These are phyloP conservation scores for Hypseocharis bilobata DNA, from an alignment of 441 rosid species.

Conservation along the genomic window DNA sequence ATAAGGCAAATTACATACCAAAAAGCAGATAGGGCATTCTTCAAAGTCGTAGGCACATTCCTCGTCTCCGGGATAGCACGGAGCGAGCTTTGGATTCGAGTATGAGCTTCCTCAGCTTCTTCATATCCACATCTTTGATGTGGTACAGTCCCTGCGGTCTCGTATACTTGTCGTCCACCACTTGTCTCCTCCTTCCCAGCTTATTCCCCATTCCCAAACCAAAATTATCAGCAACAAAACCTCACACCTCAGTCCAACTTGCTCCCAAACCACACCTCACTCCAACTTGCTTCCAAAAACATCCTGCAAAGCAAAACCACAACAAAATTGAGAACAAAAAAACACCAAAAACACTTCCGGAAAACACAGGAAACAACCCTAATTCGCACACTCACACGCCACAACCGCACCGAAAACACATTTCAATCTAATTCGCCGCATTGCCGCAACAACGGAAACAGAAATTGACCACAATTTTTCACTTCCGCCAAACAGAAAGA, in stretches of 20 bases:
- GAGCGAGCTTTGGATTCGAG: conserved; percentile 93
- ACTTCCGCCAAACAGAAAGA: too few relatives aligned
- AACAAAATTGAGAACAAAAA: not conserved
- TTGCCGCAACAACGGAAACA: not conserved
- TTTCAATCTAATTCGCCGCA: not conserved
- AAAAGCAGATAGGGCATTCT: conserved; percentile 94
- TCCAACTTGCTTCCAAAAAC: conserved; percentile 10
- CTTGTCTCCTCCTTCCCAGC: conserved; percentile 76
- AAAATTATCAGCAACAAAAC: conserved; percentile 15
- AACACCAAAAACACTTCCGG: not conserved
- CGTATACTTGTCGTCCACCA: conserved; percentile 82
- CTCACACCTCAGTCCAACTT: conserved; percentile 14
- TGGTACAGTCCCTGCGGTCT: conserved; percentile 80
- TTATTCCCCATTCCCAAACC: conserved; percentile 75
- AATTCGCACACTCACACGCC: not conserved
- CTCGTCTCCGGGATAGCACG: conserved; percentile 92
- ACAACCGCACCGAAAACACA: not conserved
- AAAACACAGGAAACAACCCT: not conserved
- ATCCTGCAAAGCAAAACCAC: not conserved
- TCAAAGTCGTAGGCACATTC: conserved; percentile 65
- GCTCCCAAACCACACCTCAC: not conserved
- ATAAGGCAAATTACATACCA: conserved; percentile 47
- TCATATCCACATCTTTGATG: conserved; percentile 80
- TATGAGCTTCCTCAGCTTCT: conserved; percentile 88
- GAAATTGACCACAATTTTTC: too few relatives aligned